Conservation (phyloP, 1,284 basidiomycete genomes). For the Athelia sp. region DNA sequence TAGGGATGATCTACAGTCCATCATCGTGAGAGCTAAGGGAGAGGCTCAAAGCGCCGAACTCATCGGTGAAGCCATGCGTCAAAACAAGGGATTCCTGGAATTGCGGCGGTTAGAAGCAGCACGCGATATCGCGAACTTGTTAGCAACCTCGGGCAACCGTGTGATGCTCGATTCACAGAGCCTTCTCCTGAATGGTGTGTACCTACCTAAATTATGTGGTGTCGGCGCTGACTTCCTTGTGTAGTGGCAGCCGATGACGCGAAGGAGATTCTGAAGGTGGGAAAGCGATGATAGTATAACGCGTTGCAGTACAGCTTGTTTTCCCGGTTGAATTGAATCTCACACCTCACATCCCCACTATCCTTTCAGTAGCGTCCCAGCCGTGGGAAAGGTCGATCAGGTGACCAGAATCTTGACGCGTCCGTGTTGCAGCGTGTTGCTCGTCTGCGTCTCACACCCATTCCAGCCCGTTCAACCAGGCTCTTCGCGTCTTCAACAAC, state of each 20-base stretch:
- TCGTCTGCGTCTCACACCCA: too few relatives aligned
- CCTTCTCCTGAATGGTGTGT: conserved; percentile 85
- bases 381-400: too few relatives aligned
- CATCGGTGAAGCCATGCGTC: conserved; percentile 93
- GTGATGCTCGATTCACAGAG: conserved; percentile 96
- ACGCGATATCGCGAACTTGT: conserved; percentile 85
- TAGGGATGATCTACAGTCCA: conserved; percentile 62
- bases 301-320: too few relatives aligned
- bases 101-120: conserved; percentile 94
- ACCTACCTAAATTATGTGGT: neutral
- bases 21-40: conserved; percentile 97
- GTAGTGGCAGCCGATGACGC: conserved; percentile 44
- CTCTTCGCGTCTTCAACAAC: too few relatives aligned
- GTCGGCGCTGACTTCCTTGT: conserved; percentile 4
- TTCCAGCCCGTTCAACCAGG: too few relatives aligned
- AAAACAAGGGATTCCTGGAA: conserved; percentile 96
- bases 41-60: conserved; percentile 94
- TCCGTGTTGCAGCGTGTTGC: too few relatives aligned
- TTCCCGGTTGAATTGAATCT: too few relatives aligned
- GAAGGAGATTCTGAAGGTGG: conserved; percentile 39
- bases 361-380: too few relatives aligned
- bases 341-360: too few relatives aligned
- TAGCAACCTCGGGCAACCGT: conserved; percentile 82
- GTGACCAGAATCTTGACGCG: too few relatives aligned
- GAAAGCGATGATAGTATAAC: conserved; percentile 23